phyloP scores from a whole-genome alignment of 148 eudicot genomes.

The Chenopodium quinoa region DNA sequence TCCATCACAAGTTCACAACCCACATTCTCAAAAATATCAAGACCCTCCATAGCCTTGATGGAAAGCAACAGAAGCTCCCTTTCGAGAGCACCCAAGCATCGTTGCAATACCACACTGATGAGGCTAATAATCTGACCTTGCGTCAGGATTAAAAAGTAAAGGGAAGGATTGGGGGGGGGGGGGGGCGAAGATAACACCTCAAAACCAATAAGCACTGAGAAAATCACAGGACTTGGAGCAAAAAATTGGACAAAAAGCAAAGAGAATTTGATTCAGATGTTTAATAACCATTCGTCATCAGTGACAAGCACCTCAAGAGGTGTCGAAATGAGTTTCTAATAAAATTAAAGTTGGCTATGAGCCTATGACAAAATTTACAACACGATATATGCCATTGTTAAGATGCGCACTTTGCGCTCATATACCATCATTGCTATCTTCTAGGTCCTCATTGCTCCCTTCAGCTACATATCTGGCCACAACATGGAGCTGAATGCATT shows the following conservation, averaged over 20 bases:
- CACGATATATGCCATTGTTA: constrained; percentile 3
- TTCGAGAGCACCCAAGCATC: background rate
- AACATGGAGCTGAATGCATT: background rate
- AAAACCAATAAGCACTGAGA: background rate
- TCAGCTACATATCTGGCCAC: constrained; percentile 11
- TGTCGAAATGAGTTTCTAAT: constrained; percentile 23
- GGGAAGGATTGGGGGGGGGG: background rate
- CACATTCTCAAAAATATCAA: background rate
- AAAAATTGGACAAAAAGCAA: background rate
- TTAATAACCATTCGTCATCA: constrained; percentile 12
- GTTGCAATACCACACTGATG: background rate
- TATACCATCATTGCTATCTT: constrained; percentile 2
- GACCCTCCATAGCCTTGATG: background rate
- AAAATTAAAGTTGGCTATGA: constrained; percentile 24
- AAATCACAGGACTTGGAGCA: background rate
- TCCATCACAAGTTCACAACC: background rate
- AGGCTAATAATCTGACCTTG: background rate
- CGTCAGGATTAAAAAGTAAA: background rate
- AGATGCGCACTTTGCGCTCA: constrained; percentile 7
- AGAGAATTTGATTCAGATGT: background rate
- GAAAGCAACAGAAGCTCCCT: background rate
- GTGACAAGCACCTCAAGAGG: constrained; percentile 22
- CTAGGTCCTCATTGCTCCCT: constrained; percentile 12
- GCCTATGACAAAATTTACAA: constrained; percentile 27
- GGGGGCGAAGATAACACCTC: background rate